phyloP scores from a whole-genome alignment of 345 rosid genomes.

The Draba incana region DNA sequence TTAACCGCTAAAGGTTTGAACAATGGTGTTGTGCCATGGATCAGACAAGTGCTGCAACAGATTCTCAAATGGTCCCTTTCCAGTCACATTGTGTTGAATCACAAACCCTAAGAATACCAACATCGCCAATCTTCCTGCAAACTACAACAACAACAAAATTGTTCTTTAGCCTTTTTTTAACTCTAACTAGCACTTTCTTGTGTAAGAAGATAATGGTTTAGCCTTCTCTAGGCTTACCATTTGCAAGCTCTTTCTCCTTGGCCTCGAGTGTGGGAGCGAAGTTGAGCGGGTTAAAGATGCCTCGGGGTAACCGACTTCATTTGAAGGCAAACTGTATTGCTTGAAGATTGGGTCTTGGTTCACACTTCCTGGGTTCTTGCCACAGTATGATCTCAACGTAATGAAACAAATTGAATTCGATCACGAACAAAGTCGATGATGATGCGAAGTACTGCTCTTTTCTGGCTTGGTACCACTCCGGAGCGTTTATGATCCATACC shows the following conservation, averaged over 20 bases:
- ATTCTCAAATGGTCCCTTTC: slow-evolving; percentile 94
- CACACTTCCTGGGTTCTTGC: slow-evolving; percentile 96
- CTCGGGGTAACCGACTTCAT: slow-evolving; percentile 85
- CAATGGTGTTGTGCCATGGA: slow-evolving; percentile 98
- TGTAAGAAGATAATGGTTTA: not conserved
- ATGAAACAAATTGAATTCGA: slow-evolving; percentile 94
- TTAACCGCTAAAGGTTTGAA: slow-evolving; percentile 58
- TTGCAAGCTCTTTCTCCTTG: slow-evolving; percentile 94
- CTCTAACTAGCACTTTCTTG: slow-evolving; percentile 16
- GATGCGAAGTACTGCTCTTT: slow-evolving; percentile 90
- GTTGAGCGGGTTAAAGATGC: slow-evolving; percentile 93
- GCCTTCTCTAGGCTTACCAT: slow-evolving; percentile 48
- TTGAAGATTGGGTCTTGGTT: slow-evolving; percentile 98
- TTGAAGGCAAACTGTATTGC: slow-evolving; percentile 93
- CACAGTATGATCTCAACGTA: slow-evolving; percentile 96
- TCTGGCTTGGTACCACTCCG: slow-evolving; percentile 95
- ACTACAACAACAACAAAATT: slow-evolving; percentile 1
- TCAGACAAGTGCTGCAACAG: slow-evolving; percentile 92
- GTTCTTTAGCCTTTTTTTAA: not conserved
- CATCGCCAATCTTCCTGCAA: slow-evolving; percentile 97
- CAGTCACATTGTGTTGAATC: slow-evolving; percentile 91
- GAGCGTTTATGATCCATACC: slow-evolving; percentile 59
- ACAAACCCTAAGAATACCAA: slow-evolving; percentile 89
- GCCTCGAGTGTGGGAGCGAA: slow-evolving; percentile 85
- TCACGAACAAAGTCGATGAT: slow-evolving; percentile 87